A percentile compares a stretch with the other conserved stretches of the same genome.
These are phyloP conservation scores for Zygnema circumcarinatum DNA, from an alignment of 139 green algal genomes.

Conservation along the genomic window DNA sequence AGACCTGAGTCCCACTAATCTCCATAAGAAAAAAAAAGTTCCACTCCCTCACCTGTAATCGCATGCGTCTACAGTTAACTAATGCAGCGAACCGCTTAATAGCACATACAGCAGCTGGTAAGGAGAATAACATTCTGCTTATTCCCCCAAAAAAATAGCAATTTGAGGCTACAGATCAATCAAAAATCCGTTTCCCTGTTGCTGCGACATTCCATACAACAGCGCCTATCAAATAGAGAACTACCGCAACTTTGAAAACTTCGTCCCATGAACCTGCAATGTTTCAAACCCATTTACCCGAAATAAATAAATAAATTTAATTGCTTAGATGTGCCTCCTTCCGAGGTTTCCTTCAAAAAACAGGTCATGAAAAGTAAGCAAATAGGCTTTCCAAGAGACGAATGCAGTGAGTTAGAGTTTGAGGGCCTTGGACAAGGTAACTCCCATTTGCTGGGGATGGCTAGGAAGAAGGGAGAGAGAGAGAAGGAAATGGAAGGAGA, in stretches of 20 bases:
- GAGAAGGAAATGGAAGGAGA: no score
- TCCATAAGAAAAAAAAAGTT: no score
- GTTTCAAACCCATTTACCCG: background rate
- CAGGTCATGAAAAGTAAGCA: background rate
- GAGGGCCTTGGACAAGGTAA: background rate
- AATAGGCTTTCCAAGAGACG: background rate
- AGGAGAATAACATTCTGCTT: no score
- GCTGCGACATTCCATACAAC: constrained; percentile 89
- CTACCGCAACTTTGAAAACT: constrained; percentile 78
- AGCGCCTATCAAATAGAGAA: constrained; percentile 92
- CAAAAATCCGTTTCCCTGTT: constrained; percentile 88
- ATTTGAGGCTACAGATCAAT: constrained; percentile 69
- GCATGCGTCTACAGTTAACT: no score
- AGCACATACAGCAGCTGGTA: no score
- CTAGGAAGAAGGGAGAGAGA: no score
- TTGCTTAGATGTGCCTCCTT: background rate
- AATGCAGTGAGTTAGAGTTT: background rate
- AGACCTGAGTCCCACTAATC: no score
- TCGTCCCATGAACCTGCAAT: constrained; percentile 69
- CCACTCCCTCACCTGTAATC: no score
- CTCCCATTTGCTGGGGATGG: no score
- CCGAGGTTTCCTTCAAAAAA: background rate
- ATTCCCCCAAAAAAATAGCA: no score
- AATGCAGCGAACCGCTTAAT: no score
- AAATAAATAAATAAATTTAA: background rate